A percentile compares a stretch with the other conserved stretches of the same genome.
Conservation (phyloP, 176 grass and related monocot species). For the Areca catechu region DNA sequence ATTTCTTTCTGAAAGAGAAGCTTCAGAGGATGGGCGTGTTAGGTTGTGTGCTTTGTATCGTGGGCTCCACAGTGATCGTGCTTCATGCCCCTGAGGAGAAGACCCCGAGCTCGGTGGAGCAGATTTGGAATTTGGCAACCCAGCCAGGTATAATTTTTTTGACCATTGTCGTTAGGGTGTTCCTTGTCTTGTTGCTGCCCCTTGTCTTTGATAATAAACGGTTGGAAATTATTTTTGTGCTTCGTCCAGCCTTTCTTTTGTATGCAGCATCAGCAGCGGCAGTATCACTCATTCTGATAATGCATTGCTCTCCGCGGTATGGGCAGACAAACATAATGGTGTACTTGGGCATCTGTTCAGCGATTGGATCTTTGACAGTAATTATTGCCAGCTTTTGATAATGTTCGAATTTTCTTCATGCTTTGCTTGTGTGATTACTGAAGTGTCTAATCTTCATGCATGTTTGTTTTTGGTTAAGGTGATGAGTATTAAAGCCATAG, state of each 20-base stretch:
- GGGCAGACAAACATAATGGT: slow-evolving; percentile 91
- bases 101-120: slow-evolving; percentile 58
- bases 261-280: slow-evolving; percentile 60
- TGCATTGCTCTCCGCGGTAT: slow-evolving; percentile 70
- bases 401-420: not conserved
- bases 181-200: slow-evolving; percentile 5
- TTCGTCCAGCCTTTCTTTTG: slow-evolving; percentile 53
- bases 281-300: slow-evolving; percentile 64
- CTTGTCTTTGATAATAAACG: slow-evolving; percentile 12
- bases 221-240: slow-evolving; percentile 9
- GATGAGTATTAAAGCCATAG: slow-evolving; percentile 94
- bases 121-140: slow-evolving; percentile 81
- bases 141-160: slow-evolving; percentile 48
- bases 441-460: not conserved
- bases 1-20: slow-evolving; percentile 92
- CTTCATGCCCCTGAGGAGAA: slow-evolving; percentile 87
- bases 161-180: too few relatives aligned
- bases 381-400: too few relatives aligned
- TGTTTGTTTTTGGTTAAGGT: slow-evolving; percentile 47
- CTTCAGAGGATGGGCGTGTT: slow-evolving; percentile 75
- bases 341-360: slow-evolving; percentile 89
- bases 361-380: slow-evolving; percentile 87
- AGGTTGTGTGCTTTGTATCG: slow-evolving; percentile 83
- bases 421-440: slow-evolving; percentile 8
- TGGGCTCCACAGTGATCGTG: slow-evolving; percentile 86